Evolutionary conservation across 345 rosid species (phyloP).

Genomic region (Eucalyptus leucophloia): DNA sequence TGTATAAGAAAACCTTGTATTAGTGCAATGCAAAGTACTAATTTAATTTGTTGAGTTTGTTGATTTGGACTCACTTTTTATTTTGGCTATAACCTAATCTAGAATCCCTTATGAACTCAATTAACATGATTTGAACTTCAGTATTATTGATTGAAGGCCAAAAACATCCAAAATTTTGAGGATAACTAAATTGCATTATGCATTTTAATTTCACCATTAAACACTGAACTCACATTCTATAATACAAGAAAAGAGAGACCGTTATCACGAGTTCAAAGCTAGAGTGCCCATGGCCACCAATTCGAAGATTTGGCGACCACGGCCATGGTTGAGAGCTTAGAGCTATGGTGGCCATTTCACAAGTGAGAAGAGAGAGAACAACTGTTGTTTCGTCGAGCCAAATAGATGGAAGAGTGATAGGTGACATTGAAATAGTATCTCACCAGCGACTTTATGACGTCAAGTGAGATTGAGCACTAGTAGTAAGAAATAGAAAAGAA

Average conservation of each 20-base stretch:
- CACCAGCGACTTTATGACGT: not conserved
- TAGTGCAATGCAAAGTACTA: fast-evolving
- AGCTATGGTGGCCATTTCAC: not conserved
- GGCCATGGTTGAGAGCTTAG: not conserved
- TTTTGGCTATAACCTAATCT: not conserved
- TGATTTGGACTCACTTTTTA: not conserved
- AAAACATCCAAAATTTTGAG: not conserved
- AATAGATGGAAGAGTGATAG: not conserved
- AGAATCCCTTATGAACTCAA: not conserved
- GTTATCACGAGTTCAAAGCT: fast-evolving
- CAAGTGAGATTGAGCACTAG: not conserved
- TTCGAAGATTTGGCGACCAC: too few relatives aligned
- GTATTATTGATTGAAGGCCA: not conserved
- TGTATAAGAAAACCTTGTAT: not conserved
- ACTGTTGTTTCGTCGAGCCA: fast-evolving
- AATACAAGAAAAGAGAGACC: not conserved
- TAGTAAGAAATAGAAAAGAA: not conserved
- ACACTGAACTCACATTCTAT: not conserved
- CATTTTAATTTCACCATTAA: not conserved
- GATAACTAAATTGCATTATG: not conserved
- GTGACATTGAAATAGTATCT: not conserved
- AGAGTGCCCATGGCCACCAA: not conserved
- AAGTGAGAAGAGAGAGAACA: not conserved
- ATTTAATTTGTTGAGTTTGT: not conserved
- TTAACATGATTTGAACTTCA: not conserved